phyloP scores from a whole-genome alignment of 805 yeast genomes.

The Barnettozyma sucrosica region DNA sequence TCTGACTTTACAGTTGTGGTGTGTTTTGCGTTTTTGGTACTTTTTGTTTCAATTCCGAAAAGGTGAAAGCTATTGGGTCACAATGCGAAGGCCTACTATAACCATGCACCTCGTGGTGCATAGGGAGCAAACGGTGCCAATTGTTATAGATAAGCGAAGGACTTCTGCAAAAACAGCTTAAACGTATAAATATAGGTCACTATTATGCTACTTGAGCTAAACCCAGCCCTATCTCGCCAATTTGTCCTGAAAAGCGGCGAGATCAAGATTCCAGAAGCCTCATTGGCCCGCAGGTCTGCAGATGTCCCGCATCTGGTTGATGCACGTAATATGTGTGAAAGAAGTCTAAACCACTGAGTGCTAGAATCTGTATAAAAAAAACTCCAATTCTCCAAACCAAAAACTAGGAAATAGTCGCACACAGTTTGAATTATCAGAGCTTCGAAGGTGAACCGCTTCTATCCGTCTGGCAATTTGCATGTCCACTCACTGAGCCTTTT shows the following conservation, averaged over 20 bases:
- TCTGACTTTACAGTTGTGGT: too few relatives aligned
- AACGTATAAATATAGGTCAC: too few relatives aligned
- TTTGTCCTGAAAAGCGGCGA: not conserved
- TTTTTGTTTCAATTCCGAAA: too few relatives aligned
- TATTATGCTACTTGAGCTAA: not conserved
- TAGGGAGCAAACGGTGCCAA: too few relatives aligned
- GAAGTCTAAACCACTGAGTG: not conserved
- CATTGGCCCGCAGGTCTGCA: not conserved
- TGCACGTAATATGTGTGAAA: not conserved
- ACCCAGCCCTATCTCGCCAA: not conserved
- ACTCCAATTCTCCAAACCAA: not conserved
- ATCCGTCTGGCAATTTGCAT: not conserved
- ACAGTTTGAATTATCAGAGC: not conserved
- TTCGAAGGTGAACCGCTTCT: not conserved
- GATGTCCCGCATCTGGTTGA: not conserved
- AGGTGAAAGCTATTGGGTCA: too few relatives aligned
- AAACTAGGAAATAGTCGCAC: too few relatives aligned
- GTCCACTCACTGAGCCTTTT: not conserved
- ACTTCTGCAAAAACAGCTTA: not conserved
- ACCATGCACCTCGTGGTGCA: too few relatives aligned
- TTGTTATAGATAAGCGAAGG: too few relatives aligned
- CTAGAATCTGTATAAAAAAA: not conserved
- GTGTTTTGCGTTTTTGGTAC: too few relatives aligned
- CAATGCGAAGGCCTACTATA: too few relatives aligned
- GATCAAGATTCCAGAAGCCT: not conserved